Base-by-base conservation (phyloP, 2,329 filamentous ascomycete genomes). In the Nothophaeocryptopus gaeumannii region DNA sequence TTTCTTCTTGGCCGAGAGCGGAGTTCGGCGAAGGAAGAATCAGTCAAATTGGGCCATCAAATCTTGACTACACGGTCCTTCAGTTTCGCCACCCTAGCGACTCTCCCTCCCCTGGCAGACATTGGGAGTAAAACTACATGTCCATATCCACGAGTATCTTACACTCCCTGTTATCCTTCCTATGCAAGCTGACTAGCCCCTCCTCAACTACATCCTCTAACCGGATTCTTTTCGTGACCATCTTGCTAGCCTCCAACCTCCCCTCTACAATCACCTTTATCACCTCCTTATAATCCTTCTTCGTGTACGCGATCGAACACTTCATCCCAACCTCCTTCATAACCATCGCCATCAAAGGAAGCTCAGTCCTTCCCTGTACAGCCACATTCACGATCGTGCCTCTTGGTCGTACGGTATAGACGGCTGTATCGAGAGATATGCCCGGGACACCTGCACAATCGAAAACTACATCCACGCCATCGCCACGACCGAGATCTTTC, bases 161-260 rank as follows among this genome's bases (percentile, higher is more conserved):
- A 33, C 50, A 52, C 10, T 52, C 43, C 36, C 37, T 12, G 35
- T 52, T 52, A 32, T 40, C 39, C 37, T 37, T 45, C 30, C 33
- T 34, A 32, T 33, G 26, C 30, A 45, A 38, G 11, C 44, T 12
- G 10, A 34, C 31, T 11, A 48, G 11, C 2, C 45, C 50, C 10
- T 48, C 45, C 31, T 48, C 45, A 5, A 52, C 50, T 1, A 52
- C 50, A 40, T 52, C 44, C 33, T 45, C 45, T 29, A 52, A n/a
- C 31, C 12, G 35, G 2, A 52, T 52, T 5, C 36, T 39, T 15
- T 52, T 52, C 32, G 50, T 48, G 7, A 48, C 47, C 39, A 47
- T 20, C 16, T 33, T 30, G 13, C 36, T 29, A 31, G 44, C 39
- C 31, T 52, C 43, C 33, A 51, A 15, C 30, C 34, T 33, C 2